Evolutionary conservation across 306 rosid species (phyloP), one percentile per base, ranked within the genome.

Genomic region (Crotalaria pallida): DNA sequence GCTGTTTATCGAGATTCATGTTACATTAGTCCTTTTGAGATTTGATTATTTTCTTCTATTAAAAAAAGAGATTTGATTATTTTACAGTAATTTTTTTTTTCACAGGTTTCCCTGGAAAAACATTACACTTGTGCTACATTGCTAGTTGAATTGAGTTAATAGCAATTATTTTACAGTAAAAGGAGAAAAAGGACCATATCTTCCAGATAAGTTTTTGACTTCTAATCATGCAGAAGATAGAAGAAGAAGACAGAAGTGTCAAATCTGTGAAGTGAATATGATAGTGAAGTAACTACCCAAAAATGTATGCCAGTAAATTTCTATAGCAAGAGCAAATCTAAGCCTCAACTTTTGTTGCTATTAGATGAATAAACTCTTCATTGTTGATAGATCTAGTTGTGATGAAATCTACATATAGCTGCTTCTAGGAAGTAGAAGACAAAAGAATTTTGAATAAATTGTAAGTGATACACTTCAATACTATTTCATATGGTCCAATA

Each of bases 401-500:
- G 50, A 21, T 21, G 15, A 13, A 58, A 49, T 81, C 24, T 49
- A 72, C 38, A 24, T 49, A 31, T 51, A 58, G 6, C 43, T 63
- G 58, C 66, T 67, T 67, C 50, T 66, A n/a, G 57, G 58, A 68
- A 60, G 43, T 43, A 29, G 31, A 45, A 48, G 40, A 16, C 48
- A 62, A n/a, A n/a, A 17, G 18, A 59, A 1, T 24, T 55, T 17
- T 27, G 51, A 65, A 66, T 38, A 47, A 58, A 49, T 36, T 57
- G 65, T 64, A 6, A 18, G 43, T 17, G 24, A 58, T 75, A n/a
- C n/a, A 45, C 10, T 48, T 62, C 10, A 69, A 58, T 64, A 65
- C 52, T 76, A 31, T 41, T 48, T 45, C 51, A 62, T 69, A 58
- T 34, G 79, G 24, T 65, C 59, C 56, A 36, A 44, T 55, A 44